Percentiles rank a stretch among this genome's conserved stretches.
phyloP scores from a whole-genome alignment of 805 yeast species.

The Saccharomycopsis fibuligera region DNA sequence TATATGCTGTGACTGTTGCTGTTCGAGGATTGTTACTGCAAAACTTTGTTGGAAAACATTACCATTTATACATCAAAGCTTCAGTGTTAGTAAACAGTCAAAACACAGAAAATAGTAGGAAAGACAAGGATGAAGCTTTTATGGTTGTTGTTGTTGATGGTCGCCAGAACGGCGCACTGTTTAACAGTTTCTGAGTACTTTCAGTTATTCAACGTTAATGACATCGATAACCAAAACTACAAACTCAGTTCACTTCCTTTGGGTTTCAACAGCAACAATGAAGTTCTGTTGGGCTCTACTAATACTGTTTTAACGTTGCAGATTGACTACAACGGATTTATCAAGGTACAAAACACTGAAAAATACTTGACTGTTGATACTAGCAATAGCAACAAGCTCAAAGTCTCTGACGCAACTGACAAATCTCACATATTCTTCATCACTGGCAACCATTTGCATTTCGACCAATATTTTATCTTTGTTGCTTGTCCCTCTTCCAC shows the following conservation, averaged over 20 bases:
- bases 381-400: slow-evolving; percentile 3
- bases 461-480: slow-evolving; percentile 14
- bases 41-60: too few species aligned
- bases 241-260: slow-evolving; percentile 3
- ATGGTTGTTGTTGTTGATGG: background rate
- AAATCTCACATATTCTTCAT: slow-evolving; percentile 16
- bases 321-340: slow-evolving; percentile 16
- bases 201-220: slow-evolving; percentile 23
- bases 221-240: slow-evolving; percentile 9
- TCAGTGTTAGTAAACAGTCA: too few species aligned
- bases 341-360: slow-evolving; percentile 1
- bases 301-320: slow-evolving; percentile 5
- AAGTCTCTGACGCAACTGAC: slow-evolving; percentile 1
- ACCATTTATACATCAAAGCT: too few species aligned
- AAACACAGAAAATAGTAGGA: too few species aligned
- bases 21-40: too few species aligned
- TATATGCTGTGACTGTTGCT: too few species aligned
- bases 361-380: slow-evolving; percentile 14
- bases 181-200: slow-evolving; percentile 23
- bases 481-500: slow-evolving; percentile 13
- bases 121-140: too few species aligned
- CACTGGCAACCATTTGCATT: slow-evolving; percentile 11
- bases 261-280: slow-evolving; percentile 1
- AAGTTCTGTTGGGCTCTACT: slow-evolving; percentile 5
- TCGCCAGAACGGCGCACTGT: background rate